These are phyloP conservation scores for Purpureocillium takamizusanense DNA, from an alignment of 2,329 filamentous ascomycete genomes.

Conservation along the genomic window DNA sequence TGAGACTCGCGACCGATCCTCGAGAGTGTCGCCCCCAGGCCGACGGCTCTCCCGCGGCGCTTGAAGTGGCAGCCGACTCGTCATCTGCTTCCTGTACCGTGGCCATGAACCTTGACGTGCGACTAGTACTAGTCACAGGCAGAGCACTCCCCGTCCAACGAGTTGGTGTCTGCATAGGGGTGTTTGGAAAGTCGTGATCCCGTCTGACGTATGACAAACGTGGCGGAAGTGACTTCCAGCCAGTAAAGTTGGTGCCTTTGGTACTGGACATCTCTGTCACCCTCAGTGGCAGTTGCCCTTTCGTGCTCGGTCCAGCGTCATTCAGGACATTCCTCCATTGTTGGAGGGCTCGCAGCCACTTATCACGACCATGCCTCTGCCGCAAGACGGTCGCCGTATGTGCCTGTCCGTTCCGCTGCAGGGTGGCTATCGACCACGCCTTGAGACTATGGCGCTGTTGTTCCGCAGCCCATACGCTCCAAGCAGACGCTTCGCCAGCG, in stretches of 20 bases:
- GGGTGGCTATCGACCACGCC: constrained; percentile 25
- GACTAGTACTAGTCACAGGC: constrained; percentile 21
- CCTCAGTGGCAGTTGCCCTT: neutral
- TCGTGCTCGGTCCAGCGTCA: constrained; percentile 3
- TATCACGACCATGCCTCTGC: constrained; percentile 22
- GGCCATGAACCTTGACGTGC: constrained; percentile 18
- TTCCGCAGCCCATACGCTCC: constrained; percentile 20
- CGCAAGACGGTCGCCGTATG: constrained; percentile 24
- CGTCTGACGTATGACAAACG: constrained; percentile 14
- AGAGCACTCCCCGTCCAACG: constrained; percentile 33
- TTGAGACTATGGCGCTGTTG: constrained; percentile 24
- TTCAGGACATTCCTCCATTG: constrained; percentile 18
- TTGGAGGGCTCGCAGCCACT: constrained; percentile 19
- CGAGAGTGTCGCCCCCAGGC: neutral
- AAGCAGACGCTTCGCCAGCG: constrained; percentile 15
- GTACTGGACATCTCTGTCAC: neutral
- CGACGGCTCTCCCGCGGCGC: constrained; percentile 2
- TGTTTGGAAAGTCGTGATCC: constrained; percentile 10
- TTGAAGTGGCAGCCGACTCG: constrained; percentile 9
- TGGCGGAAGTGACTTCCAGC: constrained; percentile 15
- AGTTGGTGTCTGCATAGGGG: constrained; percentile 32
- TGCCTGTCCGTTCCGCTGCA: constrained; percentile 26
- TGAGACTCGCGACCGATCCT: neutral
- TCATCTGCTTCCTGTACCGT: constrained; percentile 21
- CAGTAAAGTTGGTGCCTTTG: constrained; percentile 11